Evolutionary conservation across 1,284 basidiomycete species (phyloP).

Genomic region (Trichosporon ovoides): DNA sequence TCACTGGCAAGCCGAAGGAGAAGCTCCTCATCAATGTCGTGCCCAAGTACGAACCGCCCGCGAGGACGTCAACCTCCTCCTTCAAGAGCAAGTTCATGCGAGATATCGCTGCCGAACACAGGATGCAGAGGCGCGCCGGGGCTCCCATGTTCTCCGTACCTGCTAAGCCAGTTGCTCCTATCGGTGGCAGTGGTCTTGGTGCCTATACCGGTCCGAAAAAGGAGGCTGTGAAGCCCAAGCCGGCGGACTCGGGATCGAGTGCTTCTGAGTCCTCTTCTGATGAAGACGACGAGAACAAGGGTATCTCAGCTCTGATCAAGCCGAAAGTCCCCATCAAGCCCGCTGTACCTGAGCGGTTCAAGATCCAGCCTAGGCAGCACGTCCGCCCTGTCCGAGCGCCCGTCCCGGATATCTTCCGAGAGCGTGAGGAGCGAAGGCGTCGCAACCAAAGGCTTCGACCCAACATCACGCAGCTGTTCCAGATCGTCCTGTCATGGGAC

Average conservation of each 20-base stretch:
- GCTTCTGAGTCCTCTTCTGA: constrained; percentile 50
- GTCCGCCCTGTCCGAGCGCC: constrained; percentile 11
- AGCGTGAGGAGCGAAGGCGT: constrained; percentile 55
- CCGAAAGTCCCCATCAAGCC: constrained; percentile 37
- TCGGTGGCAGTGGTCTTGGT: constrained; percentile 35
- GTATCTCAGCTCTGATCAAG: constrained; percentile 61
- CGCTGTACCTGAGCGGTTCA: constrained; percentile 52
- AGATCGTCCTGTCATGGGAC: constrained; percentile 79
- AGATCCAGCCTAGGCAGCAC: constrained; percentile 56
- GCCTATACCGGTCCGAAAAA: constrained; percentile 31
- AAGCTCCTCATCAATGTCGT: constrained; percentile 40
- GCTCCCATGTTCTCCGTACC: constrained; percentile 5
- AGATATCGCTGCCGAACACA: constrained; percentile 37
- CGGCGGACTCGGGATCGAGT: constrained; percentile 35
- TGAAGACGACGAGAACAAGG: constrained; percentile 57
- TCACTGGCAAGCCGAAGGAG: constrained; percentile 12
- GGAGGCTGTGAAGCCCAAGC: constrained; percentile 12
- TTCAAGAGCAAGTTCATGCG: constrained; percentile 41
- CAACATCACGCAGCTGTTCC: constrained; percentile 73
- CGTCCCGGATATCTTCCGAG: constrained; percentile 27
- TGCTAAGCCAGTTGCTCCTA: background rate
- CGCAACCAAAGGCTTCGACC: constrained; percentile 72
- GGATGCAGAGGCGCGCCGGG: constrained; percentile 17
- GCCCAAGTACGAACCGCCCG: constrained; percentile 20
- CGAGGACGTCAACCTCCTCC: constrained; percentile 21